Evolutionary conservation across 2,329 filamentous ascomycete genomes (phyloP).

Genomic region (Aspergillus nomiae): DNA sequence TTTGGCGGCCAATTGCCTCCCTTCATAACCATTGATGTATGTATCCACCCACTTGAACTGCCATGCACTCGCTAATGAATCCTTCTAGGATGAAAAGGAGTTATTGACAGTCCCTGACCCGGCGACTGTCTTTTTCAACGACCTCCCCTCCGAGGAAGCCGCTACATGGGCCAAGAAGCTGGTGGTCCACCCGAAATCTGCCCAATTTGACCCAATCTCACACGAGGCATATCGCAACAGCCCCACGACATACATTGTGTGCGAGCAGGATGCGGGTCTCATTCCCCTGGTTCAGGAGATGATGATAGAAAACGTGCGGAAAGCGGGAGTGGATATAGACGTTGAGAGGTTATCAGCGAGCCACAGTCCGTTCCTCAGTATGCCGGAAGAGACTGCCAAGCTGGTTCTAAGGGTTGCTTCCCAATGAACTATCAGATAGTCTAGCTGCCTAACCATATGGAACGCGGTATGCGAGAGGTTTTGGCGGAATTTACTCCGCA

Average conservation of each 20-base stretch:
- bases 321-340: neutral
- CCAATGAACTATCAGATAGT: neutral
- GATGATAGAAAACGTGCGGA: neutral
- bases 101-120: neutral
- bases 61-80: neutral
- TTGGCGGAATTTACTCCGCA: neutral
- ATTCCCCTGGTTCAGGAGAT: constrained; percentile 1
- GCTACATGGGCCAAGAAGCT: neutral
- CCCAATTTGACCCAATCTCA: neutral
- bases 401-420: neutral
- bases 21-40: constrained; percentile 4
- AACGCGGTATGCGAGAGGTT: neutral
- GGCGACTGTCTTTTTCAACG: neutral
- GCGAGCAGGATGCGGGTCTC: constrained; percentile 6
- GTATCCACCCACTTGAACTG: neutral
- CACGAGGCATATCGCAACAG: constrained; percentile 7
- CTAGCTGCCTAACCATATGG: neutral
- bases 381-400: neutral
- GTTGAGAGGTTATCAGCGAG: neutral
- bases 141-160: neutral
- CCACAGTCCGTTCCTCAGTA: neutral
- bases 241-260: constrained; percentile 7
- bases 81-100: neutral
- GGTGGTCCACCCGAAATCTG: neutral
- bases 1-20: constrained; percentile 2